Conservation (phyloP, 2,329 filamentous ascomycete genomes). For the Claviceps purpurea region DNA sequence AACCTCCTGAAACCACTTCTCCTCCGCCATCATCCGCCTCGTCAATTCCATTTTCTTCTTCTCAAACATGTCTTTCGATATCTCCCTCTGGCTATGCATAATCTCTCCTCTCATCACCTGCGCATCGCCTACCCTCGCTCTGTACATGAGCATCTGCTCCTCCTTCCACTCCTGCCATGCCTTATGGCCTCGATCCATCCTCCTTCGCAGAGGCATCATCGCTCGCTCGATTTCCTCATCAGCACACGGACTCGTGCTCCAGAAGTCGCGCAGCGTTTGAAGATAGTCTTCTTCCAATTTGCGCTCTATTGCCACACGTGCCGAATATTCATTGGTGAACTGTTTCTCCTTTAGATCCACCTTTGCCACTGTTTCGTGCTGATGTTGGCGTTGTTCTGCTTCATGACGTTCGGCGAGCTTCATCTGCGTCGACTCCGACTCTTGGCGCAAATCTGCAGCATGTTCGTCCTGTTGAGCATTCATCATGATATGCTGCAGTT, state of each 20-base stretch:
- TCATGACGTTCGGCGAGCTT: conserved; percentile 21
- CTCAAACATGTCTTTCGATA: conserved; percentile 16
- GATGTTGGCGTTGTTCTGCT: conserved; percentile 18
- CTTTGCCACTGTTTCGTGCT: conserved; percentile 13
- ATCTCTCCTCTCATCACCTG: conserved; percentile 26
- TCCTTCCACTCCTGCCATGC: conserved; percentile 28
- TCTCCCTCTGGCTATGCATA: conserved; percentile 24
- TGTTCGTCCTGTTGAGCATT: conserved; percentile 25
- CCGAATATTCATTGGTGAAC: conserved; percentile 27
- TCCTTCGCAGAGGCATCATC: conserved; percentile 21
- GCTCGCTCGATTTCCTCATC: conserved; percentile 18
- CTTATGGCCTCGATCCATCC: conserved; percentile 28
- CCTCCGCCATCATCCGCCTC: conserved; percentile 27
- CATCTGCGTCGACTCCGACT: conserved; percentile 13
- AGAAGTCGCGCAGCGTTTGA: conserved; percentile 24
- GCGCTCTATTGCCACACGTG: conserved; percentile 27
- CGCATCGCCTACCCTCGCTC: conserved; percentile 25
- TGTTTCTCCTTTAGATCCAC: conserved; percentile 20
- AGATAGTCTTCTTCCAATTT: conserved; percentile 31
- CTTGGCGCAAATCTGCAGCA: conserved; percentile 12
- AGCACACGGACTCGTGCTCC: conserved; percentile 21
- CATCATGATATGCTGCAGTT: conserved; percentile 26
- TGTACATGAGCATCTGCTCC: conserved; percentile 25
- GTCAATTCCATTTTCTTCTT: conserved; percentile 19
- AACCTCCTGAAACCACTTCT: conserved; percentile 33